Percentiles rank a stretch among this genome's conserved stretches.
phyloP scores from a whole-genome alignment of 805 yeast genomes.

The Ogataea zsoltii region DNA sequence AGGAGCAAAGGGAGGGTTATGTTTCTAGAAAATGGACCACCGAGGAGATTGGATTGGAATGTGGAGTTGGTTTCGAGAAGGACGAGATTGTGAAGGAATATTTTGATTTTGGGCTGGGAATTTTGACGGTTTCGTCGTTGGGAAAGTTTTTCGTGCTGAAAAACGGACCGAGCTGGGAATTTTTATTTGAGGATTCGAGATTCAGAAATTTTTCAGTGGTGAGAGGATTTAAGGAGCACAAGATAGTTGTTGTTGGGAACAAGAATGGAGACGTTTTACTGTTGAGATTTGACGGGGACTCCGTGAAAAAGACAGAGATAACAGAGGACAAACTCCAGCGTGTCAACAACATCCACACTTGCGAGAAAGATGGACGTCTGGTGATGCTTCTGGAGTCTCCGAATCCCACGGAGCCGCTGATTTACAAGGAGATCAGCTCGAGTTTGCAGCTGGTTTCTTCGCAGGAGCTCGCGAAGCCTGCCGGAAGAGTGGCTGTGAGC shows the following conservation, averaged over 20 bases:
- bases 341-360: conserved; percentile 50
- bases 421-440: conserved; percentile 39
- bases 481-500: conserved; percentile 53
- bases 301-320: conserved; percentile 27
- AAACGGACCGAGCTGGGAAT: conserved; percentile 31
- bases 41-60: conserved; percentile 33
- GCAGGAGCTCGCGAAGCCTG: conserved; percentile 26
- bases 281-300: conserved; percentile 41
- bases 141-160: conserved; percentile 50
- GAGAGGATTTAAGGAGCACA: conserved; percentile 21
- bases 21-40: conserved; percentile 32
- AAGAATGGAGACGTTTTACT: conserved; percentile 45
- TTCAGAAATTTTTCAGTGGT: conserved; percentile 31
- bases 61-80: conserved; percentile 33
- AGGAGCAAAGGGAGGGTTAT: conserved; percentile 33
- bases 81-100: conserved; percentile 66
- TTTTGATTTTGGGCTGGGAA: conserved; percentile 45
- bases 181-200: conserved; percentile 27
- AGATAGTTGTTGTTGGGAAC: conserved; percentile 30
- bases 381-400: conserved; percentile 64
- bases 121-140: conserved; percentile 56
- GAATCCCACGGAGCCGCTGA: conserved; percentile 56
- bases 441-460: conserved; percentile 26
- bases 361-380: conserved; percentile 28
- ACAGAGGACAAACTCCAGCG: conserved; percentile 37